Base-by-base conservation (phyloP, 1,284 basidiomycete genomes). In the Fomes fomentarius region DNA sequence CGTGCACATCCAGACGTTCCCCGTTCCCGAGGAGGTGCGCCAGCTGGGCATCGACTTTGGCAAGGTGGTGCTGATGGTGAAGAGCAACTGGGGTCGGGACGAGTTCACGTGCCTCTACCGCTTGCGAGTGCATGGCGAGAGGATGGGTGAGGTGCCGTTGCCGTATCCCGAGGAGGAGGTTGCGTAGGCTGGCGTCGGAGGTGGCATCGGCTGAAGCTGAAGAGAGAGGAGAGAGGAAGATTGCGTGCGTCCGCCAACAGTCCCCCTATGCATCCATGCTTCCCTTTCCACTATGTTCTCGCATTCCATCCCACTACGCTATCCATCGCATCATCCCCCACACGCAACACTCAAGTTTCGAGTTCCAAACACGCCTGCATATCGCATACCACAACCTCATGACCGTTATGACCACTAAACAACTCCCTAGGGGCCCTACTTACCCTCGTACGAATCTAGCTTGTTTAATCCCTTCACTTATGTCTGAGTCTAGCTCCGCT, bases 31-130 rank as follows among this genome's bases (percentile, higher is more conserved):
- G 46, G 87, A 87, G 44, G 78, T 94, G 22, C 76, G 74, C 47
- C 81, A 82, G 12, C 75, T 94, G 15, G 85, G 81, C 5, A 77
- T 96, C 50, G 90, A 93, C 66, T 88, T 94, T 63, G 88, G 89
- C 1, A 75, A 94, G 42, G 89, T 98, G 15, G 83, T 91, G 52
- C 76, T 97, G 65, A 74, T 83, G 60, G 76, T 98, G 61, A 78
- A 84, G 69, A 89, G 79, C 66, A 98, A 98, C 68, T 96, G 94
- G 86, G 96, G 96, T 25, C 81, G 81, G 66, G 74, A 80, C 12
- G 85, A 88, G 58, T 91, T 83, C 67, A 98, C 96, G 0, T 98
- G 96, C 71, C 69, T 98, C 31, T 98, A 98, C 72, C 84, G 96
- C 47, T 80, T 98, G 72, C 80, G 90, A 28, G 87, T 91, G 30